Evolutionary conservation across 148 eudicot species (phyloP), one percentile per base, ranked within the genome.

Genomic region (Salicornia ramosissima): DNA sequence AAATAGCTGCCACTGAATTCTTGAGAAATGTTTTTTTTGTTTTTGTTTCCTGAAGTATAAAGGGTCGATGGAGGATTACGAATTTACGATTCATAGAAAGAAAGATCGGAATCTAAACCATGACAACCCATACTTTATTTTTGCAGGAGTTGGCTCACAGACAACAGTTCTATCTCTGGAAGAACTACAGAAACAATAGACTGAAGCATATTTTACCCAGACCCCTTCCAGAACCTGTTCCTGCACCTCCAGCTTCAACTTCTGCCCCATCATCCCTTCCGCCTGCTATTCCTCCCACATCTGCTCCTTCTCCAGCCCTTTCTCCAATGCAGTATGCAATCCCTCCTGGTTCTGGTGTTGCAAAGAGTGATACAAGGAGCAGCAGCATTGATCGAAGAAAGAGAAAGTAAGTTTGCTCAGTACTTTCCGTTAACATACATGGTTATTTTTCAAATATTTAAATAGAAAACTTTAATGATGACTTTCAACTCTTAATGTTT

Each of bases 81-180:
- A n/a, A n/a, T n/a, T n/a, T n/a, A n/a, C n/a, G n/a, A n/a, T n/a
- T n/a, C n/a, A n/a, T n/a, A n/a, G n/a, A n/a, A n/a, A n/a, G n/a
- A n/a, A n/a, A n/a, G n/a, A n/a, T n/a, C n/a, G n/a, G n/a, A n/a
- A n/a, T n/a, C n/a, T n/a, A n/a, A n/a, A n/a, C n/a, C n/a, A n/a
- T n/a, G n/a, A n/a, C n/a, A n/a, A n/a, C n/a, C 28, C 28, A 14
- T 70, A 42, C 52, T 40, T 14, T 24, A 46, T 53, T 34, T 40
- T 79, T 65, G 69, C 83, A 90, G 99, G 97, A 90, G 83, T 64
- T 94, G 88, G 92, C 96, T 65, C 99, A 94, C 70, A 84, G 96
- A 68, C 96, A 94, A 68, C 97, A 94, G 61, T 94, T 90, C 74
- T 94, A 84, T 69, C 87, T 84, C 73, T 94, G 97, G 97, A 94